Evolutionary conservation across 202 grass and related monocot genomes (phyloP), one percentile per base, ranked within the genome.

Genomic region (Carex arenaria): DNA sequence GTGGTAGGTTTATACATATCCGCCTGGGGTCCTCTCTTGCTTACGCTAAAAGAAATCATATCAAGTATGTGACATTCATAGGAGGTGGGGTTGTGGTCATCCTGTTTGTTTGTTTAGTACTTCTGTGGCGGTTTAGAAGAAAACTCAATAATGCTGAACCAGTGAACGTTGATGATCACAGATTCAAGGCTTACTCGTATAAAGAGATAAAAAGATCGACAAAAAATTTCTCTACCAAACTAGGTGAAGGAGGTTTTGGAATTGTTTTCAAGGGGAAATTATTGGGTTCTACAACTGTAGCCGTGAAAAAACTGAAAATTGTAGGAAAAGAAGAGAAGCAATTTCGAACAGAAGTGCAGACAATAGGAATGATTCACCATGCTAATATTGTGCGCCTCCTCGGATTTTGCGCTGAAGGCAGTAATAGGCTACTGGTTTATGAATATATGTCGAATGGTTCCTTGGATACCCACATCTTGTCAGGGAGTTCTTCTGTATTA

Each of bases 361-460:
- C 86, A 47, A 12, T 88, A 15, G 81, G 80, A 30, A 31, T 68
- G 43, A 80, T 84, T 79, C 86, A 57, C 13, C 86, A 88, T 36
- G 6, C 66, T 15, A 88, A 84, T 64, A 61, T 88, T 17, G 81
- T 84, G 8, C 31, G 23, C 38, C 72, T 88, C 11, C 22, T 55
- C 0, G 86, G 81, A 1, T 80, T 88, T 49, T 88, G 86, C 22
- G 47, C 81, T 79, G 73, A 80, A 85, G 64, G 65, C 23, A 40
- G 7, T 43, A 67, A 32, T 72, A 83, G 14, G 43, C 63, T 87
- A 5, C 56, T 87, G 17, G 56, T 87, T 3, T 87, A 87, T 69
- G 85, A 83, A 38, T 69, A 83, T 34, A 83, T 87, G 85, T 5
- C 80, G 13, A 65, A 65, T 6, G 84, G 84, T 62, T 85, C 84